Evolutionary conservation across 2,329 filamentous ascomycete genomes (phyloP).

Genomic region (Pseudogymnoascus sp.): DNA sequence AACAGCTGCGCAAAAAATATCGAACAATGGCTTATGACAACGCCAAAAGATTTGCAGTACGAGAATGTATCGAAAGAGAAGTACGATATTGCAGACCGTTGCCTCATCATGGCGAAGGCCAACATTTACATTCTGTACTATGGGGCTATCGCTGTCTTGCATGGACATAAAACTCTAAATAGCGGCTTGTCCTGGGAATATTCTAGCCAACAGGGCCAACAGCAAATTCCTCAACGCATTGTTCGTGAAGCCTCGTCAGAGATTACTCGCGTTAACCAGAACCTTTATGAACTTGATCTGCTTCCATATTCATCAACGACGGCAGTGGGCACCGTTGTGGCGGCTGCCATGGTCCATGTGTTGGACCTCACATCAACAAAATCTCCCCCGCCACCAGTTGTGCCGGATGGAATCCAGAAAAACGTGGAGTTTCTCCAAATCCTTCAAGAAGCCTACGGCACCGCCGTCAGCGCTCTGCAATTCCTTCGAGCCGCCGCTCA

Average conservation of each 20-base stretch:
- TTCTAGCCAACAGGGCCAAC: background rate
- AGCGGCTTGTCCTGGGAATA: background rate
- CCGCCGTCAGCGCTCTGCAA: background rate
- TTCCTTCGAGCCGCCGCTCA: background rate
- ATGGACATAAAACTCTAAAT: conserved; percentile 5
- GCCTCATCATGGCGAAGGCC: background rate
- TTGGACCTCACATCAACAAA: background rate
- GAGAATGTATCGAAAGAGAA: background rate
- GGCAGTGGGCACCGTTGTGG: background rate
- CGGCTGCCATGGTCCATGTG: background rate
- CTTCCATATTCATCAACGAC: background rate
- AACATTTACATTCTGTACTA: background rate
- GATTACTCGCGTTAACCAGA: background rate
- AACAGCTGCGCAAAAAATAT: background rate
- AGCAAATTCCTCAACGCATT: background rate
- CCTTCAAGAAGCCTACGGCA: background rate
- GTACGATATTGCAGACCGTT: background rate
- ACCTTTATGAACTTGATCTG: background rate
- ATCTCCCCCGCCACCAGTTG: background rate
- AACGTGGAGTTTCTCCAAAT: background rate
- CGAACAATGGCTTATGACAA: background rate
- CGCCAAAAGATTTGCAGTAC: background rate
- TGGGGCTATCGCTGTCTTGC: background rate
- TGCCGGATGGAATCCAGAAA: background rate
- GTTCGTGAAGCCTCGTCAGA: background rate